Base-by-base conservation (phyloP, 78 protist genomes). In the slime mould (Dictyostelium discoideum) region DNA sequence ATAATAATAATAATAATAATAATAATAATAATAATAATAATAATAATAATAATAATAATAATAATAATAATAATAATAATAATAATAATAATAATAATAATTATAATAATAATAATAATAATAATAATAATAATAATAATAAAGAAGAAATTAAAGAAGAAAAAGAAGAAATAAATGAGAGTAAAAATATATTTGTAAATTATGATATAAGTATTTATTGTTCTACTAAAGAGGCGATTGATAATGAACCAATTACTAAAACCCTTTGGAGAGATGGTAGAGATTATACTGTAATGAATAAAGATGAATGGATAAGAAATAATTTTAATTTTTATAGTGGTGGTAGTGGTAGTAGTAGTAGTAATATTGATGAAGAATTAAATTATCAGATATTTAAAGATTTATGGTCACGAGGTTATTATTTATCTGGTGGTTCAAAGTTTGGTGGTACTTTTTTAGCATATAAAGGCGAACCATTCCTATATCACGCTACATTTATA, bases 381-480 rank as follows among this genome's bases (percentile, higher is more conserved):
- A 76, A 57, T 76, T 84, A 78, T 29, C 5, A 14, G 14, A 94
- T 96, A 13, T 96, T 86, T 42, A 48, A 20, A 46, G 97, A 96
- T 73, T 81, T 96, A 8, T 92, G 96, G 94, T 20, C 82, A 22
- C 76, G 82, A 2, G 97, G 97, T 3, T 93, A 93, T 60, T 77
- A 44, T 82, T 9, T 96, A 7, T 86, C 96, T 22, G 67, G 82
- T 14, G 97, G 96, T 20, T 29, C 32, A 6, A 96, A 96, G n/a
- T 96, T 96, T 80, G 97, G 97, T 10, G 97, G 97, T 3, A 90
- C 92, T 32, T 96, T 84, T 80, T 78, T 96, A 60, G 95, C 85
- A 32, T 96, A 96, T 39, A 90, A 92, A 48, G 95, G 94, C 5
- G 94, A 90, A 69, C 94, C 94, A 24, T 73, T 90, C 20, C 22